phyloP scores from a whole-genome alignment of 1,284 basidiomycete species.

The Volvariella volvacea region DNA sequence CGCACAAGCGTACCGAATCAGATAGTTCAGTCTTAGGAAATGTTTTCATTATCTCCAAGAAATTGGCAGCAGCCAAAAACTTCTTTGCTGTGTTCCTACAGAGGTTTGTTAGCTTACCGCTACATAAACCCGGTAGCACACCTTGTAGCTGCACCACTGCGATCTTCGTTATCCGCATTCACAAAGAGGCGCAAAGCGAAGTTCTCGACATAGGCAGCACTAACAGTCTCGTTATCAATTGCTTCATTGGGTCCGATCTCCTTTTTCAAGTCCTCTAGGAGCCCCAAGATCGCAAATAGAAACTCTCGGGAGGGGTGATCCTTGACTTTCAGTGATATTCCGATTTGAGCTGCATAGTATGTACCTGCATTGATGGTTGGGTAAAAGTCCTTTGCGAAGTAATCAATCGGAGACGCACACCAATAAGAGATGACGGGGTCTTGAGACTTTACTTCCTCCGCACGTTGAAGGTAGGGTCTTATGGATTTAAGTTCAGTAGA shows the following conservation, averaged over 20 bases:
- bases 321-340: slow-evolving; percentile 65
- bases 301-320: slow-evolving; percentile 59
- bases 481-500: slow-evolving; percentile 57
- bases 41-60: slow-evolving; percentile 75
- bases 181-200: slow-evolving; percentile 88
- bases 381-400: slow-evolving; percentile 4
- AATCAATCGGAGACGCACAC: slow-evolving; percentile 53
- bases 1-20: slow-evolving; percentile 30
- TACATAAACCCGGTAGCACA: slow-evolving; percentile 8
- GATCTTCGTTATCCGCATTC: slow-evolving; percentile 88
- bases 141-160: slow-evolving; percentile 72
- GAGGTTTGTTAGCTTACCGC: slow-evolving; percentile 8
- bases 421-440: slow-evolving; percentile 92
- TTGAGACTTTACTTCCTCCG: slow-evolving; percentile 74
- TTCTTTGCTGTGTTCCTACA: slow-evolving; percentile 77
- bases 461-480: slow-evolving; percentile 81
- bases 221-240: slow-evolving; percentile 77
- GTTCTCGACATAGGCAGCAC: slow-evolving; percentile 88
- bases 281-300: slow-evolving; percentile 69
- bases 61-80: slow-evolving; percentile 83
- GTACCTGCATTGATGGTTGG: slow-evolving; percentile 45
- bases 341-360: slow-evolving; percentile 87
- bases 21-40: slow-evolving; percentile 59
- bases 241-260: slow-evolving; percentile 75
- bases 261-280: slow-evolving; percentile 78